phyloP scores from a whole-genome alignment of 106 monocot genomes.

The Acanthochlamys bracteata region DNA sequence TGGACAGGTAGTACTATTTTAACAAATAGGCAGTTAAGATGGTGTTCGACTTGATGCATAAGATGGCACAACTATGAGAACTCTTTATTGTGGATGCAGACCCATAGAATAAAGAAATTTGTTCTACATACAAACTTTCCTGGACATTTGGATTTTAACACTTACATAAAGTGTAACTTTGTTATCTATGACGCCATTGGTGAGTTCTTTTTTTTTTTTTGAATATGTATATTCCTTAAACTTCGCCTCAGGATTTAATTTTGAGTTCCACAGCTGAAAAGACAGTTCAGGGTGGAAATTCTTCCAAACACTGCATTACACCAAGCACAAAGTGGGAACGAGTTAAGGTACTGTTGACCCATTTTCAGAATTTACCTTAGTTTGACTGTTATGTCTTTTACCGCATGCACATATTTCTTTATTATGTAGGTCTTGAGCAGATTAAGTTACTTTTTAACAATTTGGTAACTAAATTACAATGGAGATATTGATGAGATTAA shows the following conservation, averaged over 20 bases:
- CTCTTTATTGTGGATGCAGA: constrained; percentile 31
- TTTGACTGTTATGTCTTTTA: too few species aligned
- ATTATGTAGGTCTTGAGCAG: too few species aligned
- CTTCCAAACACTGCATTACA: constrained; percentile 52
- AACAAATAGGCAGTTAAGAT: neutral
- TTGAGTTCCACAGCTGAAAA: constrained; percentile 47
- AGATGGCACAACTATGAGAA: neutral
- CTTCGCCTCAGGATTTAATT: neutral
- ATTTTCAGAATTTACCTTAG: too few species aligned
- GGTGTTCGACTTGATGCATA: neutral
- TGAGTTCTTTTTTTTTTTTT: constrained; percentile 19
- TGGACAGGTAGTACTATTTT: constrained; percentile 56
- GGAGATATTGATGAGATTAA: too few species aligned
- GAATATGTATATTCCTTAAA: neutral
- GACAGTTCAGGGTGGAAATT: constrained; percentile 27
- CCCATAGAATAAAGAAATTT: constrained; percentile 97
- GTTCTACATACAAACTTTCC: constrained; percentile 93
- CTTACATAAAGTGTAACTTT: constrained; percentile 92
- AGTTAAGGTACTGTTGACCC: constrained; percentile 56
- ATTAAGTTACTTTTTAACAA: too few species aligned
- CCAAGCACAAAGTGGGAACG: constrained; percentile 92
- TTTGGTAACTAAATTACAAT: too few species aligned
- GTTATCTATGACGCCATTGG: constrained; percentile 66
- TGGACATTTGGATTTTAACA: constrained; percentile 92
- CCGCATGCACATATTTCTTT: too few species aligned